Percentiles rank a stretch among this genome's conserved stretches.
These are phyloP conservation scores for Metarhizium sp. DNA, from an alignment of 2,329 filamentous ascomycete genomes.

Conservation along the genomic window DNA sequence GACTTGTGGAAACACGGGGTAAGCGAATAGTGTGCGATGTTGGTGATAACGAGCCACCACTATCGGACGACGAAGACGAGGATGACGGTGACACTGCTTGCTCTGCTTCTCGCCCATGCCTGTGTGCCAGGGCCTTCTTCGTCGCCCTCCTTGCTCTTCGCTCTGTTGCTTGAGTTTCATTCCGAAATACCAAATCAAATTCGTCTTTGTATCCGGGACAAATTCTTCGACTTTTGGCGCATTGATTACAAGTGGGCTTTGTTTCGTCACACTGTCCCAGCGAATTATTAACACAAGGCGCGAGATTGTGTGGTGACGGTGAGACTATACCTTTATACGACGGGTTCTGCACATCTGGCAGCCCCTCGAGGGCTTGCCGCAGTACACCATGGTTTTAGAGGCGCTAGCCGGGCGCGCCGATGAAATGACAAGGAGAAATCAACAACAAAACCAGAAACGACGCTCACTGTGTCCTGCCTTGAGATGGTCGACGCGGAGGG, in stretches of 20 bases:
- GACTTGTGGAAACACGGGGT: slow-evolving; percentile 14
- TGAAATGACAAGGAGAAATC: neutral
- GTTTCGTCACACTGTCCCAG: slow-evolving; percentile 52
- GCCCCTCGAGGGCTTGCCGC: slow-evolving; percentile 56
- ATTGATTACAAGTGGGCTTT: slow-evolving; percentile 57
- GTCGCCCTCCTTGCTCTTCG: slow-evolving; percentile 48
- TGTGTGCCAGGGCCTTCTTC: slow-evolving; percentile 34
- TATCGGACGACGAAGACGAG: slow-evolving; percentile 7
- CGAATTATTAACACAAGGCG: neutral
- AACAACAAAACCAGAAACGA: neutral
- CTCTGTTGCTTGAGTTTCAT: slow-evolving; percentile 61
- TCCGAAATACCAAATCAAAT: slow-evolving; percentile 63
- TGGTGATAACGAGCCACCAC: slow-evolving; percentile 4
- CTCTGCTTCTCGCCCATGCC: slow-evolving; percentile 17
- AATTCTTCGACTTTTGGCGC: slow-evolving; percentile 50
- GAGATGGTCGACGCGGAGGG: neutral
- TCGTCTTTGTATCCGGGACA: slow-evolving; percentile 63
- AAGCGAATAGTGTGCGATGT: slow-evolving; percentile 12
- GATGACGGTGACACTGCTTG: slow-evolving; percentile 10
- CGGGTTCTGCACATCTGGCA: slow-evolving; percentile 68
- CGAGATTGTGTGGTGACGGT: no score
- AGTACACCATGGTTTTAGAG: slow-evolving; percentile 47
- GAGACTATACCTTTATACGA: slow-evolving; percentile 54
- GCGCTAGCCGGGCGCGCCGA: neutral
- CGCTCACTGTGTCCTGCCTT: neutral